Evolutionary conservation across 2,329 filamentous ascomycete genomes (phyloP), one percentile per base, ranked within the genome.

Genomic region (Fusarium secorum): DNA sequence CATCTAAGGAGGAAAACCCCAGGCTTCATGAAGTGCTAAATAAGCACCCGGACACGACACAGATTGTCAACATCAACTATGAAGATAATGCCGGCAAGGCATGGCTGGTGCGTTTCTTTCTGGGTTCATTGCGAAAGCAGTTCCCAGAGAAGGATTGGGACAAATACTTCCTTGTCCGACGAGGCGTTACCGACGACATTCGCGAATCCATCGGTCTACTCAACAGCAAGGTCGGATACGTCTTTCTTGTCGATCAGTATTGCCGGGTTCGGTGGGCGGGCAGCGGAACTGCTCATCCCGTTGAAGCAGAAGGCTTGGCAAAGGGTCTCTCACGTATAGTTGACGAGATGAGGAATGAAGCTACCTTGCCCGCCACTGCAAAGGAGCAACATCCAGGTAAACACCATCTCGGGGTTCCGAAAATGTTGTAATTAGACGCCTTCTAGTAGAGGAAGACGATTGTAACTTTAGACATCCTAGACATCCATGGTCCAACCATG

Each of bases 181-280:
- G 81, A 66, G 89, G 88, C 41, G 78, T 91, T 56, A 86, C 87
- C 1, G 86, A 90, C 57, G 85, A 89, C 60, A 88, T 91, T 60
- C 84, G 86, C 56, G 89, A 91, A 79, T 84, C 83, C 41, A 88
- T 92, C 67, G 90, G 90, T 15, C 74, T 97, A 78, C 83, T 97
- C 78, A 99, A 99, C 81, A 90, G 89, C 73, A 97, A 95, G 81
- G 95, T 98, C 36, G 95, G 95, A 39, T 98, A 98, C 82, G 91
- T 95, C 8, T 99, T 97, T 81, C 85, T 99, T 51, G 85, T 99
- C 64, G 96, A 99, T 79, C 86, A 90, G 68, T 86, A 95, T 70
- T 97, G 94, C 80, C 92, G 90, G 81, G 97, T 99, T 74, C 88
- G 96, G 61, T 99, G 96, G 96, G 96, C 95, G 1, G 96, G 93